phyloP scores from a whole-genome alignment of 148 eudicot genomes.

The Rhododendron williamsianum region DNA sequence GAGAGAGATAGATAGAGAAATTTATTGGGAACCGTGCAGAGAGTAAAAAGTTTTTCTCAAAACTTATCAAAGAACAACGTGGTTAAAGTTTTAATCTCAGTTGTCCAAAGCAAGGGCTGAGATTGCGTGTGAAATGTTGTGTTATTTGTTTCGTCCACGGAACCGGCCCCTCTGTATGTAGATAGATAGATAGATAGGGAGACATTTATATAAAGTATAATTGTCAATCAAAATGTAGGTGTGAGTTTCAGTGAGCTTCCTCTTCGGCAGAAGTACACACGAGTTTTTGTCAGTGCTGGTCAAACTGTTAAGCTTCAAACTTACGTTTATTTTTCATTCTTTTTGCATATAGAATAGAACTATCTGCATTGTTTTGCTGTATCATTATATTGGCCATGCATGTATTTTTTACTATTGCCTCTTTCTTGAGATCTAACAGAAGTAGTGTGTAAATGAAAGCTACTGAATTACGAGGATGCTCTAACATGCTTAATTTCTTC shows the following conservation, averaged over 20 bases:
- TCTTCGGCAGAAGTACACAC: neutral
- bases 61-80: too few relatives aligned
- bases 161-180: too few relatives aligned
- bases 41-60: too few relatives aligned
- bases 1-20: too few relatives aligned
- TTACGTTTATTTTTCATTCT: neutral
- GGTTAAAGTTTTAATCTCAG: too few relatives aligned
- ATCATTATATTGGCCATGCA: neutral
- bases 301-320: neutral
- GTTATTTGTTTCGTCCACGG: too few relatives aligned
- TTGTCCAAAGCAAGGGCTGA: too few relatives aligned
- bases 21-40: too few relatives aligned
- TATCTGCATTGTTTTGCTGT: neutral
- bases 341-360: neutral
- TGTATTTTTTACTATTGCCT: neutral
- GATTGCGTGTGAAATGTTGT: too few relatives aligned
- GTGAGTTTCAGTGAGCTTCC: neutral
- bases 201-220: neutral
- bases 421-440: conserved; percentile 8
- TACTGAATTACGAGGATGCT: neutral
- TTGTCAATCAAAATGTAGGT: neutral
- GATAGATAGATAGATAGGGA: neutral
- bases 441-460: neutral
- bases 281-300: neutral
- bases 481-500: neutral